A percentile compares a stretch with the other conserved stretches of the same genome.
These are phyloP conservation scores for Carallia pectinifolia DNA, from an alignment of 345 rosid species.

Conservation along the genomic window DNA sequence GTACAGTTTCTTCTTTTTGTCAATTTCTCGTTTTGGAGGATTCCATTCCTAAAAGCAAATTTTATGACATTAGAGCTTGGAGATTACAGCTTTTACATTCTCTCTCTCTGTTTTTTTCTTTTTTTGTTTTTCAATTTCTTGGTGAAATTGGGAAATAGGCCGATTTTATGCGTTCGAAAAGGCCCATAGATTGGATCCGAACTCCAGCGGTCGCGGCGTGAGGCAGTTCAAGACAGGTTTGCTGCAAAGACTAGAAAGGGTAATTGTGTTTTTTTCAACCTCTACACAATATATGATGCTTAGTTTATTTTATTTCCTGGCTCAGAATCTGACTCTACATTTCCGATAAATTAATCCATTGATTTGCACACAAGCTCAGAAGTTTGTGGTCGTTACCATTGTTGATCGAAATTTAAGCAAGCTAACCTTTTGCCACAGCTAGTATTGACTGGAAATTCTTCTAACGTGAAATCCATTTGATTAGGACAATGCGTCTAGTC, in stretches of 20 bases:
- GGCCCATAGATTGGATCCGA: constrained; percentile 74
- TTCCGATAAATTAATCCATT: too few species aligned
- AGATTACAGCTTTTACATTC: not conserved
- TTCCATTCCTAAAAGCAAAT: too few species aligned
- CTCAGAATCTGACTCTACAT: too few species aligned
- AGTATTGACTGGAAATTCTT: too few species aligned
- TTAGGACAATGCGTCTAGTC: constrained; percentile 93
- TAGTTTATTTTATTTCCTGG: too few species aligned
- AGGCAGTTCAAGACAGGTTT: constrained; percentile 84
- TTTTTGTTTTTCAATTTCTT: not conserved
- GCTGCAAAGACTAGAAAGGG: constrained; percentile 81
- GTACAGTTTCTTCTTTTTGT: not conserved
- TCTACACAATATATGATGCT: too few species aligned
- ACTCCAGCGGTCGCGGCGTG: constrained; percentile 78
- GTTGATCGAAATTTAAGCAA: too few species aligned
- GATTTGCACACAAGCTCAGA: too few species aligned
- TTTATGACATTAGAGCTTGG: not conserved
- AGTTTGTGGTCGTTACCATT: too few species aligned
- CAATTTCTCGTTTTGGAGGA: too few species aligned
- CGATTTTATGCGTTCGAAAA: constrained; percentile 93
- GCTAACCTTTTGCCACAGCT: not conserved
- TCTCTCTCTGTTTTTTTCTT: not conserved
- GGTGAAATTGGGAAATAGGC: constrained; percentile 33
- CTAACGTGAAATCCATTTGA: too few species aligned
- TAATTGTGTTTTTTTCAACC: constrained; percentile 15